phyloP scores from a whole-genome alignment of 345 rosid genomes.

The Bruguiera parviflora region DNA sequence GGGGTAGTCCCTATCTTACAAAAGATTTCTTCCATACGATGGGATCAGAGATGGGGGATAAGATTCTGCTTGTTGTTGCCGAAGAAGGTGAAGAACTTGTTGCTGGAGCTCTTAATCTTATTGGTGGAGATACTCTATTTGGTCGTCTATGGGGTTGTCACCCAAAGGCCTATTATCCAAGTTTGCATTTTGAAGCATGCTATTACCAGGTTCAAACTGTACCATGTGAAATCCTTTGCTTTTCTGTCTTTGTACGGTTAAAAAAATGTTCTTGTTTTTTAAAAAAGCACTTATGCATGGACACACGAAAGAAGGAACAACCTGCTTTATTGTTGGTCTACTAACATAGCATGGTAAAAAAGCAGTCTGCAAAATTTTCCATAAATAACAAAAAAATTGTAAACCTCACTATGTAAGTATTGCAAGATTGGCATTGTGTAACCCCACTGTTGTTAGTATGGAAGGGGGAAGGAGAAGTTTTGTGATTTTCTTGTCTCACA shows the following conservation, averaged over 20 bases:
- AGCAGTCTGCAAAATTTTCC: neutral
- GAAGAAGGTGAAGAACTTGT: slow-evolving; percentile 84
- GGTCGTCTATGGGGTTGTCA: slow-evolving; percentile 98
- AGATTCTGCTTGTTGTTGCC: slow-evolving; percentile 70
- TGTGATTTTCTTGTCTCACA: too few species aligned
- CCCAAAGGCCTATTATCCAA: slow-evolving; percentile 70
- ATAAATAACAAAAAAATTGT: too few species aligned
- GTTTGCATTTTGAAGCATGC: slow-evolving; percentile 94
- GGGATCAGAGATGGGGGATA: slow-evolving; percentile 81
- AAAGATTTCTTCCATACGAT: slow-evolving; percentile 77
- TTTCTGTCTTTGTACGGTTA: neutral
- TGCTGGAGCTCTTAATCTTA: slow-evolving; percentile 92
- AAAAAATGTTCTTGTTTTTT: neutral
- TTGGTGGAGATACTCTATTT: slow-evolving; percentile 82
- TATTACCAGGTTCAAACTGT: slow-evolving; percentile 75
- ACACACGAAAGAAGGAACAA: neutral
- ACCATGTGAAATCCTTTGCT: neutral
- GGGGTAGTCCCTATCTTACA: slow-evolving; percentile 93
- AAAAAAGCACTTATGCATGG: too few species aligned
- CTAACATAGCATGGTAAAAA: neutral
- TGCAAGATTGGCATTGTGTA: too few species aligned
- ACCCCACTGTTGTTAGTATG: too few species aligned
- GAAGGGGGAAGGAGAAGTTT: too few species aligned
- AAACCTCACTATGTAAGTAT: neutral
- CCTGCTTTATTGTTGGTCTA: neutral